Base-by-base conservation (phyloP, 805 yeast species). In the Teunomyces tritomae region DNA sequence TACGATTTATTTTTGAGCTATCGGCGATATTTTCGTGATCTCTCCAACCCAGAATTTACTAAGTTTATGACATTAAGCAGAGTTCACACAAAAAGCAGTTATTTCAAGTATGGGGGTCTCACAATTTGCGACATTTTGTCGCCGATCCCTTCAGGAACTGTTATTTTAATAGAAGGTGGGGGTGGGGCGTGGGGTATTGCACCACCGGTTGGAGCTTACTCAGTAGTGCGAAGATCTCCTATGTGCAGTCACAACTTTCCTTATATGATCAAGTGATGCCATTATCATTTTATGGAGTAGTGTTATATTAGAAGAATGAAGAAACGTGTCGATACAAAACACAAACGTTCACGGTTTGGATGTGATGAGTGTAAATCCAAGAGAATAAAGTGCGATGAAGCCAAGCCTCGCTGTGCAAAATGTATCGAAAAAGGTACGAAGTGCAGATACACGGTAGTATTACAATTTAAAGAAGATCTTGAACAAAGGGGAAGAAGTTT, bases 351-450 rank as follows among this genome's bases (percentile, higher is more conserved):
- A 10, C 49, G 63, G 26, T 49, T 50, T 30, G 68, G 67, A 10
- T 63, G 68, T 42, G 57, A 53, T 17, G 53, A 48, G 27, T 63
- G 68, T 45, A 55, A 55, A 36, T 42, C 47, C 10, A 55, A 47
- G 39, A 49, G 59, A 30, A 44, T 56, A 35, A 63, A 63, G 53
- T 63, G 68, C 48, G 66, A 63, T 41, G 68, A 62, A 47, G n/a
- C 28, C 9, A 63, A 60, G 39, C 68, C 68, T 5, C 35, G 39
- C 6, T 63, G 68, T 28, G 13, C 50, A 7, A 36, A 57, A 27
- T 63, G 68, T 43, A 24, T 27, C 3, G 40, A 45, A 9, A 54
- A 48, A n/a, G 58, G 56, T 5, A 34, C 50, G 10, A 16, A 30
- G 8, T 63, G 68, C 47, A 44, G 46, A 8, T 63, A 63, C 46